phyloP scores from a whole-genome alignment of 106 monocot species.

The Cymbidium sinense region DNA sequence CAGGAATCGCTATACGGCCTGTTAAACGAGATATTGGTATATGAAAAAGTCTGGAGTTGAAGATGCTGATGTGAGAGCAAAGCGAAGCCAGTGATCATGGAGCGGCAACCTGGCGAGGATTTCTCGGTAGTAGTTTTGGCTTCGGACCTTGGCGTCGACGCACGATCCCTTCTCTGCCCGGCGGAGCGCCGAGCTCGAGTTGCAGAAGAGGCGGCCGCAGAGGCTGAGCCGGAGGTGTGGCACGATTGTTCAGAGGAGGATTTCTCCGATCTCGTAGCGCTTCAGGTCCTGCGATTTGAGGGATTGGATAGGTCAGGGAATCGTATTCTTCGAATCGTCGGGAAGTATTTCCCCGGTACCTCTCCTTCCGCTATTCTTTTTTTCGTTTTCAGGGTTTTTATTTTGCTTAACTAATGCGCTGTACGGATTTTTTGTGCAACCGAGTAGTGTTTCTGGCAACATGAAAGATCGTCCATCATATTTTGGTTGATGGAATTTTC shows the following conservation, averaged over 20 bases:
- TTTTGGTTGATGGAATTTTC: background rate
- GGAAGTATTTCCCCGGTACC: constrained; percentile 86
- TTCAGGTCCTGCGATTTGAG: constrained; percentile 62
- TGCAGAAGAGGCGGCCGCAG: background rate
- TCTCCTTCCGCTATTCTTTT: background rate
- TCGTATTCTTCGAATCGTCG: constrained; percentile 85
- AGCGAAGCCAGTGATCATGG: background rate
- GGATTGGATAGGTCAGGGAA: constrained; percentile 66
- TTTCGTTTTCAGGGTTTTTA: background rate
- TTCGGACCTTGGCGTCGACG: constrained; percentile 79
- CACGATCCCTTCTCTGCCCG: constrained; percentile 47
- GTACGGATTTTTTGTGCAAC: background rate
- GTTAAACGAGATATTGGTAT: too few species aligned
- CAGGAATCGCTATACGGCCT: too few species aligned
- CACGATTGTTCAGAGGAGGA: constrained; percentile 80
- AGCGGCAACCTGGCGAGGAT: constrained; percentile 21
- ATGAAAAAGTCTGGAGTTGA: too few species aligned
- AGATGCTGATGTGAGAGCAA: background rate
- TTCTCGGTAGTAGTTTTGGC: constrained; percentile 87
- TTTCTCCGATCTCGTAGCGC: constrained; percentile 80
- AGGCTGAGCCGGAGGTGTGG: constrained; percentile 49
- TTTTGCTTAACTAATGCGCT: background rate
- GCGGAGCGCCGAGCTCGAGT: constrained; percentile 18
- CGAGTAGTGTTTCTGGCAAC: background rate
- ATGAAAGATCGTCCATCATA: background rate